These are phyloP conservation scores for Acer saccharum DNA, from an alignment of 345 rosid genomes.

Conservation along the genomic window DNA sequence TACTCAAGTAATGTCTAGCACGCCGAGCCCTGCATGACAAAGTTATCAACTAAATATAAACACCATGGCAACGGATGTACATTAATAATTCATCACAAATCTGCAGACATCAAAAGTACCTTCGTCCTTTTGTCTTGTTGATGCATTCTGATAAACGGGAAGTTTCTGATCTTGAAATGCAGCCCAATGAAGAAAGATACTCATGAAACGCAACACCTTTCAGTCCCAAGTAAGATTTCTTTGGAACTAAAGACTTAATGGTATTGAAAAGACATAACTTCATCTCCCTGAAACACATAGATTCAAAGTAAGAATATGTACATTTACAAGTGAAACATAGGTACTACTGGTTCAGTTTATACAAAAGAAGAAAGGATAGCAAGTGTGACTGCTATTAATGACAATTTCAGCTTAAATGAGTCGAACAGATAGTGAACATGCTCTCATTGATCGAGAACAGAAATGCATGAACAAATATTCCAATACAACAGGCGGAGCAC, in stretches of 20 bases:
- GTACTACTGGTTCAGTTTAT: not conserved
- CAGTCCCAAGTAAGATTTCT: conserved; percentile 47
- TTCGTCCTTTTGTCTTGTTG: conserved; percentile 39
- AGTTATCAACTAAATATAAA: conserved; percentile 1
- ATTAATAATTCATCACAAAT: not conserved
- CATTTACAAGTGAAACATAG: not conserved
- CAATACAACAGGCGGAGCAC: not conserved
- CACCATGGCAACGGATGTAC: not conserved
- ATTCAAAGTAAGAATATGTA: not conserved
- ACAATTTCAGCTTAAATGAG: not conserved
- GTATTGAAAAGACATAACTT: conserved; percentile 39
- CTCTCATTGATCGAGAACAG: not conserved
- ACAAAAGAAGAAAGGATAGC: not conserved
- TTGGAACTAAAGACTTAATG: conserved; percentile 58
- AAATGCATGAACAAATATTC: not conserved
- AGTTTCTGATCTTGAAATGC: conserved; percentile 69
- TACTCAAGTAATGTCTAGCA: conserved; percentile 69
- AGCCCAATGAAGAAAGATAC: conserved; percentile 65
- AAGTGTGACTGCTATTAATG: not conserved
- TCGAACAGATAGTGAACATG: not conserved
- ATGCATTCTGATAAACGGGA: conserved; percentile 50
- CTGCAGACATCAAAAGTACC: conserved; percentile 37
- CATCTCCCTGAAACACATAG: conserved; percentile 53
- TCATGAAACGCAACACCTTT: conserved; percentile 70
- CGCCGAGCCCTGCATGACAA: conserved; percentile 52